These are phyloP conservation scores for Globisporangium cylindrosporum DNA, from an alignment of 352 stramenopile species.

Conservation along the genomic window DNA sequence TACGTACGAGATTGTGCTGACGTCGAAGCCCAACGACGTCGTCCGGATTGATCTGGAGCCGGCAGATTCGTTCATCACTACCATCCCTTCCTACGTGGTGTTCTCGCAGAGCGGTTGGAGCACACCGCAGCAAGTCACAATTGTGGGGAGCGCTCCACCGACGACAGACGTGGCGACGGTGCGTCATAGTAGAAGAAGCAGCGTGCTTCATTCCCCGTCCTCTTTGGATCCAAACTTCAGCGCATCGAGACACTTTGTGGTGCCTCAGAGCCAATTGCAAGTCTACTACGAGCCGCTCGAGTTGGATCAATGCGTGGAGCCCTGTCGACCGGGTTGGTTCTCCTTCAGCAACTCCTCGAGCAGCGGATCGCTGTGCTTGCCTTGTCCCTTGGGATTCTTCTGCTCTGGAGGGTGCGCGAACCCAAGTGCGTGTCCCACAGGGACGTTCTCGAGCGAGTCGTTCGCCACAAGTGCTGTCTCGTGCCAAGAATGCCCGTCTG, in stretches of 20 bases:
- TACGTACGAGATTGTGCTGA: conserved; percentile 47
- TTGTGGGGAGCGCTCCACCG: conserved; percentile 12
- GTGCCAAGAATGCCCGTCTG: conserved; percentile 40
- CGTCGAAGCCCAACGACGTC: conserved; percentile 36
- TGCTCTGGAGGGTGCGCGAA: conserved; percentile 42
- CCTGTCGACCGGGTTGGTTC: conserved; percentile 57
- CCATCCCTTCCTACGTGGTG: conserved; percentile 24
- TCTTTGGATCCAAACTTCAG: conserved; percentile 48
- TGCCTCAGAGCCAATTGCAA: conserved; percentile 39
- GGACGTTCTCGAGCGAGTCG: conserved; percentile 35
- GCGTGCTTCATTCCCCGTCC: conserved; percentile 31
- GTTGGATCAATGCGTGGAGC: conserved; percentile 39
- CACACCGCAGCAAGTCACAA: conserved; percentile 27
- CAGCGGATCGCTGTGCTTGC: conserved; percentile 30
- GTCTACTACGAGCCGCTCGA: conserved; percentile 58
- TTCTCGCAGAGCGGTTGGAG: conserved; percentile 45
- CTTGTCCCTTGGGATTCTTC: conserved; percentile 45
- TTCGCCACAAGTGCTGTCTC: conserved; percentile 22
- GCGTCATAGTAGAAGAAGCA: neutral
- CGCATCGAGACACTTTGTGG: conserved; percentile 21
- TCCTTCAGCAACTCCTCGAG: conserved; percentile 36
- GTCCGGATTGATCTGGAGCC: conserved; percentile 36
- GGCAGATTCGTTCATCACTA: conserved; percentile 9
- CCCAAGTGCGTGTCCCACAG: conserved; percentile 35
- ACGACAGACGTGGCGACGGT: neutral